Evolutionary conservation across 2,329 filamentous ascomycete species (phyloP).

Genomic region (Lecanicillium sp.): DNA sequence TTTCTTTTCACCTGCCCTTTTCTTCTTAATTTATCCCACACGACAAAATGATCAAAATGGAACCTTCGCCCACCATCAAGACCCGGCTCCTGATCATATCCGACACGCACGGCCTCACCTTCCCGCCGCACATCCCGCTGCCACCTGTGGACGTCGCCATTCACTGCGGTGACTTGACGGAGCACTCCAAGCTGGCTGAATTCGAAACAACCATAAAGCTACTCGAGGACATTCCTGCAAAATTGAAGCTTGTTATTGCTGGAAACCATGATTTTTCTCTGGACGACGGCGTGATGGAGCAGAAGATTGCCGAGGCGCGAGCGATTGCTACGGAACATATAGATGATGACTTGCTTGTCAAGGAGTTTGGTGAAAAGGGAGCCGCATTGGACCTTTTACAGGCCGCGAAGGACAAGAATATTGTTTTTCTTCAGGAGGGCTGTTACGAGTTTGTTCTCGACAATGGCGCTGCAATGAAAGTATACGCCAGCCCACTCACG

Average conservation of each 20-base stretch:
- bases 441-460: conserved; percentile 27
- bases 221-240: conserved; percentile 30
- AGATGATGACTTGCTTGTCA: conserved; percentile 7
- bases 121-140: background rate
- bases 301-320: conserved; percentile 15
- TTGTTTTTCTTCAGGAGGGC: conserved; percentile 34
- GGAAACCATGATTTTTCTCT: conserved; percentile 45
- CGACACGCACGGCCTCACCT: conserved; percentile 15
- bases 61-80: too few relatives aligned
- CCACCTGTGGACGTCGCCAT: conserved; percentile 31
- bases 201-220: conserved; percentile 28
- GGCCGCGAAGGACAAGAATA: conserved; percentile 20
- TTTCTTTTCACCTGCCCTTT: too few relatives aligned
- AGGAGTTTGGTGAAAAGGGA: conserved; percentile 29
- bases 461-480: conserved; percentile 31
- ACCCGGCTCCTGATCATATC: conserved; percentile 17
- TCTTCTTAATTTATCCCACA: too few relatives aligned
- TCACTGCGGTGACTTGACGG: conserved; percentile 43
- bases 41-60: too few relatives aligned
- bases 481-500: conserved; percentile 40
- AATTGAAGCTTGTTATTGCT: conserved; percentile 40
- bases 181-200: conserved; percentile 32
- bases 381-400: conserved; percentile 22
- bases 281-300: conserved; percentile 25
- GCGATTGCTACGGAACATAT: conserved; percentile 4